phyloP scores from a whole-genome alignment of 108 stramenopile species.

The Schizochytrium sp. region DNA sequence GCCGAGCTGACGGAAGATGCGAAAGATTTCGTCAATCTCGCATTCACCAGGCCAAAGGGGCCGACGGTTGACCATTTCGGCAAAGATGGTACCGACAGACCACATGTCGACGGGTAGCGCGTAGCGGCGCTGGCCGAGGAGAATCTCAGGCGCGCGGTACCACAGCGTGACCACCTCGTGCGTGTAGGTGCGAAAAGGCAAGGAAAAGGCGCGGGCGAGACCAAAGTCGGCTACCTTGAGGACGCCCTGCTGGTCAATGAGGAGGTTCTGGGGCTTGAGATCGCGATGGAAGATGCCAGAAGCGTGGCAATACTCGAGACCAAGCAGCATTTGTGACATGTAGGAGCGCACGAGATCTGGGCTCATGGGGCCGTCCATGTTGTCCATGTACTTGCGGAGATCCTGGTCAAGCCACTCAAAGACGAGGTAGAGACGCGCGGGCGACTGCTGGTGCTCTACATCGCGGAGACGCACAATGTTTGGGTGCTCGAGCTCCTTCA shows the following conservation, averaged over 20 bases:
- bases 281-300: conserved; percentile 91
- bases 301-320: conserved; percentile 97
- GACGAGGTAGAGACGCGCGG: conserved; percentile 77
- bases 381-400: conserved; percentile 87
- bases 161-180: conserved; percentile 93
- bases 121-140: conserved; percentile 81
- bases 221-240: conserved; percentile 99
- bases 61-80: conserved; percentile 90
- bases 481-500: conserved; percentile 82
- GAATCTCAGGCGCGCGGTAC: conserved; percentile 96
- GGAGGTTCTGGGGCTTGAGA: conserved; percentile 87
- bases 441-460: conserved; percentile 89
- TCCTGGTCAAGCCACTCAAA: conserved; percentile 99
- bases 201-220: conserved; percentile 90
- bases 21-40: conserved; percentile 91
- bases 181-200: conserved; percentile 85
- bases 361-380: neutral
- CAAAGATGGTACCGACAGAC: conserved; percentile 92
- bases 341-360: conserved; percentile 53
- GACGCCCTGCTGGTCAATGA: conserved; percentile 81
- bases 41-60: conserved; percentile 93
- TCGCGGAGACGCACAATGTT: conserved; percentile 95
- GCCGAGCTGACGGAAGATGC: conserved; percentile 87
- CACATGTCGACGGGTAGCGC: conserved; percentile 91
- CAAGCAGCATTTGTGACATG: conserved; percentile 88